phyloP scores from a whole-genome alignment of 345 rosid species.

The Firmiana major region DNA sequence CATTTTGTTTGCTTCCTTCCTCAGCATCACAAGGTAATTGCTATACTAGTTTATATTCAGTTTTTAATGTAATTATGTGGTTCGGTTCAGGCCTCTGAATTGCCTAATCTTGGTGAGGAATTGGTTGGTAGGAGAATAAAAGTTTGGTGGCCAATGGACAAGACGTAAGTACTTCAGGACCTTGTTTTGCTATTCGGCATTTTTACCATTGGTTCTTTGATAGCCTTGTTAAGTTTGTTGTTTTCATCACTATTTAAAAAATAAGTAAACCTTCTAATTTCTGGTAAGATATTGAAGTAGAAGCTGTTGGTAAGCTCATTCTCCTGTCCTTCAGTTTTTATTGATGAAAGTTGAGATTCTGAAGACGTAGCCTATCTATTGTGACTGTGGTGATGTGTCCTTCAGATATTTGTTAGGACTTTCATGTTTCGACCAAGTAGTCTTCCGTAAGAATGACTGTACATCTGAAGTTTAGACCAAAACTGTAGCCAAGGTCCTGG shows the following conservation, averaged over 20 bases:
- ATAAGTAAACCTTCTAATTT: neutral
- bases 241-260: neutral
- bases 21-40: neutral
- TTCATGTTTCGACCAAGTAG: neutral
- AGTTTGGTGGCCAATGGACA: constrained; percentile 77
- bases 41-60: constrained; percentile 3
- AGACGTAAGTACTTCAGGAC: constrained; percentile 37
- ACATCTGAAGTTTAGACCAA: neutral
- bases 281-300: neutral
- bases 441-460: neutral
- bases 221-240: constrained; percentile 6
- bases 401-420: neutral
- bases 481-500: neutral
- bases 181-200: neutral
- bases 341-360: neutral
- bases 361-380: neutral
- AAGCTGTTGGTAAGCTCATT: neutral
- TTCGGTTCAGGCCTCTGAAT: constrained; percentile 35
- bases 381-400: neutral
- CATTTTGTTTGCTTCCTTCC: constrained; percentile 6
- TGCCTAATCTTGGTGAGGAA: constrained; percentile 29
- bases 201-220: neutral
- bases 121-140: constrained; percentile 51
- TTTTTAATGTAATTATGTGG: neutral
- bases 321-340: neutral